phyloP scores from a whole-genome alignment of 352 stramenopile species.

The Globisporangium canariense region DNA sequence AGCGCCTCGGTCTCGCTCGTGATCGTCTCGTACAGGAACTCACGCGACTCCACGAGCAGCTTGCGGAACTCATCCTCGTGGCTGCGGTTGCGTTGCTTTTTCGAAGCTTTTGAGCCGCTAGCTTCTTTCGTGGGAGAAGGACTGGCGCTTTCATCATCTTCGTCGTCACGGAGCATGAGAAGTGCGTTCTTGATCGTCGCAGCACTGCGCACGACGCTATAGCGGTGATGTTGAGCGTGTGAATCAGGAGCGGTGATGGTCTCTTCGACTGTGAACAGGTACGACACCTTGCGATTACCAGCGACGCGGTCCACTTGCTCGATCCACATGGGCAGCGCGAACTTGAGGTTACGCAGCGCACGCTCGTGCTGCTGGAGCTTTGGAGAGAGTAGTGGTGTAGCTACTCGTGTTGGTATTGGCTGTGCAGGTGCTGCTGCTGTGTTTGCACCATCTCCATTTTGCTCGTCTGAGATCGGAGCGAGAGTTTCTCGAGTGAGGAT shows the following conservation, averaged over 20 bases:
- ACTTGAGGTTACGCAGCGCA: slow-evolving; percentile 37
- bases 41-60: slow-evolving; percentile 51
- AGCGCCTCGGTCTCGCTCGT: slow-evolving; percentile 48
- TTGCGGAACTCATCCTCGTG: slow-evolving; percentile 37
- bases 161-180: slow-evolving; percentile 33
- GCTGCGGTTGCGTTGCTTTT: slow-evolving; percentile 30
- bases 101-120: slow-evolving; percentile 3
- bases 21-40: slow-evolving; percentile 70
- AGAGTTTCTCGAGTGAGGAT: not conserved
- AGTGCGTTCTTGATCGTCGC: slow-evolving; percentile 61
- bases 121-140: not conserved
- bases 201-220: slow-evolving; percentile 50
- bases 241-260: not conserved
- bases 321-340: slow-evolving; percentile 66
- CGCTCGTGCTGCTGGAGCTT: slow-evolving; percentile 23
- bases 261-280: slow-evolving; percentile 58
- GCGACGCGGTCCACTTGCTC: slow-evolving; percentile 57
- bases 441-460: too few relatives aligned
- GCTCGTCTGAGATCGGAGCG: not conserved
- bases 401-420: not conserved
- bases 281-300: slow-evolving; percentile 63
- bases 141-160: slow-evolving; percentile 12
- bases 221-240: slow-evolving; percentile 1
- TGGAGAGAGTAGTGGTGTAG: slow-evolving; percentile 8
- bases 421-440: not conserved